Percentiles rank a stretch among this genome's conserved stretches.
phyloP scores from a whole-genome alignment of 2,329 filamentous ascomycete genomes.

The Verticillium zaregamsianum region DNA sequence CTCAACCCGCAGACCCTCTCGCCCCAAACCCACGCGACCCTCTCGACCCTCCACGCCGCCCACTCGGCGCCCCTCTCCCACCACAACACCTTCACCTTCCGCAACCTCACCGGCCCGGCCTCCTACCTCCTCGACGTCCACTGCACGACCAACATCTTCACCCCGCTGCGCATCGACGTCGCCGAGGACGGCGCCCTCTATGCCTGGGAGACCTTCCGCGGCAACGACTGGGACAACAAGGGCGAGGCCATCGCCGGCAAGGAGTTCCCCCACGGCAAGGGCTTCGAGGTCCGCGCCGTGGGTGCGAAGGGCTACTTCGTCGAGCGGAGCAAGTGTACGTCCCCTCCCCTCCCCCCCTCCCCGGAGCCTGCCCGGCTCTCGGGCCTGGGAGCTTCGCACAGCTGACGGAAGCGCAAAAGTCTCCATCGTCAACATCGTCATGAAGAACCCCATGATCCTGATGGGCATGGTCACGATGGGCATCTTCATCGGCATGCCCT shows the following conservation, averaged over 20 bases:
- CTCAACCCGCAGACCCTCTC: conserved; percentile 53
- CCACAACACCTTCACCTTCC: conserved; percentile 71
- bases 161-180: conserved; percentile 77
- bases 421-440: conserved; percentile 66
- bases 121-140: conserved; percentile 83
- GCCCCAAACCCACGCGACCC: conserved; percentile 62
- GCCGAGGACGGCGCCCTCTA: conserved; percentile 40
- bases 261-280: conserved; percentile 21
- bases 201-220: conserved; percentile 81
- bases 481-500: conserved; percentile 89
- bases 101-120: conserved; percentile 58
- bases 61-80: conserved; percentile 59
- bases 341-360: not conserved
- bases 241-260: conserved; percentile 52
- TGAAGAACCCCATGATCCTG: conserved; percentile 96
- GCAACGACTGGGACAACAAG: conserved; percentile 85
- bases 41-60: conserved; percentile 35
- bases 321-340: conserved; percentile 71
- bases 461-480: conserved; percentile 79
- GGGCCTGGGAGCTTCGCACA: too few species aligned
- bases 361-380: too few species aligned
- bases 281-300: conserved; percentile 58
- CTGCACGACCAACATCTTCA: conserved; percentile 69
- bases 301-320: conserved; percentile 71
- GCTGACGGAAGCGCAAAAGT: conserved; percentile 40